phyloP scores from a whole-genome alignment of 2,329 filamentous ascomycete genomes.

The Cryoendolithus antarcticus region DNA sequence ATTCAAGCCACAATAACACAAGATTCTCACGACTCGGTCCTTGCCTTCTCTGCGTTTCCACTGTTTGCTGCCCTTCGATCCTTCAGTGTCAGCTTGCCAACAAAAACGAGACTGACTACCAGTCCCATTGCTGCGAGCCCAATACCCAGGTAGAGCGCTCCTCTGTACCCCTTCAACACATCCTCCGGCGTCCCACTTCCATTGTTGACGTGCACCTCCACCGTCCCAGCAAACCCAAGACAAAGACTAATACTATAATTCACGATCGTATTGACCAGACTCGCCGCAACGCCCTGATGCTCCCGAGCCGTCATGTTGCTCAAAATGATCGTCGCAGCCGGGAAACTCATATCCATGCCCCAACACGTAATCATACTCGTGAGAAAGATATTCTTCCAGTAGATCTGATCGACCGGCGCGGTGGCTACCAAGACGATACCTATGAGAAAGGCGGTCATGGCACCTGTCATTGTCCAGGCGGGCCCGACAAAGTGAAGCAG shows the following conservation, averaged over 20 bases:
- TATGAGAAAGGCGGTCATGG: conserved; percentile 29
- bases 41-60: no score
- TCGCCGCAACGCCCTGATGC: conserved; percentile 41
- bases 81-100: conserved; percentile 10
- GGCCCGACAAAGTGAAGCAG: conserved; percentile 27
- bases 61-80: conserved; percentile 1
- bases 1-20: no score
- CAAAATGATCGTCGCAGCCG: conserved; percentile 48
- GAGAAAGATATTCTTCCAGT: conserved; percentile 54
- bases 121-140: conserved; percentile 19
- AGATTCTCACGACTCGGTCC: no score
- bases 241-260: conserved; percentile 58
- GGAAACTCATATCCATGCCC: conserved; percentile 57
- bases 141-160: conserved; percentile 30
- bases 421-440: conserved; percentile 31
- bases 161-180: conserved; percentile 27
- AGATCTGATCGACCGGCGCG: conserved; percentile 43
- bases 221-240: conserved; percentile 53
- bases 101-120: conserved; percentile 16
- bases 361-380: conserved; percentile 38
- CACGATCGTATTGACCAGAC: conserved; percentile 50
- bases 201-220: conserved; percentile 39
- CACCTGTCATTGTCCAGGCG: conserved; percentile 26
- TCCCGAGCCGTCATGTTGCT: conserved; percentile 37
- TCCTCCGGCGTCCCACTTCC: conserved; percentile 26